Base-by-base conservation (phyloP, 2,329 filamentous ascomycete genomes). In the Fusarium denticulatum region DNA sequence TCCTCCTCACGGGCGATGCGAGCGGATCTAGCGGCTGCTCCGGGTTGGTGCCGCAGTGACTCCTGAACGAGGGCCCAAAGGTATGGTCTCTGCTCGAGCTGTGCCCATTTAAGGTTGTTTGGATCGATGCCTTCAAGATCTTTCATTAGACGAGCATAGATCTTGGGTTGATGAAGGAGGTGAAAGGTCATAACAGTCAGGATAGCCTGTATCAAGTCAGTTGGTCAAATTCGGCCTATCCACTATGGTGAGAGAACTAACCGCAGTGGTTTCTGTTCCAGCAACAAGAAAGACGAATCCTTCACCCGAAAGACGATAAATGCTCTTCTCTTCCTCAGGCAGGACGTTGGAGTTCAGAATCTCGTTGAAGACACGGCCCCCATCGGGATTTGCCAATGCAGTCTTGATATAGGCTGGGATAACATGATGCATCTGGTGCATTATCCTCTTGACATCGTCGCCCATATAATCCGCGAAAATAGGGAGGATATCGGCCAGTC, bases 221-320 rank as follows among this genome's bases (percentile, higher is more conserved):
- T n/a, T n/a, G 4, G 4, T 6, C 1, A 6, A 32, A 18, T 5
- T 5, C 4, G n/a, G 18, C 13, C 36, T 22, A 16, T 2, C 20
- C 3, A 28, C 1, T 5, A 39, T 16, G 2, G 5, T 10, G 2
- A 13, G 15, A n/a, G 6, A 9, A 20, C 81, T 78, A 30, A 81
- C 81, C 24, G 79, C 80, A 7, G 76, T 79, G 3, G 81, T 86
- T 67, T 85, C 83, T 0, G 81, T 82, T 1, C 83, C 84, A 5
- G 81, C 84, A 5, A 77, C 71, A 3, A 85, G 56, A 24, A 86
- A 66, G 8, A 78, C 72, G 26, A 81, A 80, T 0, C 80, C 83
- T 46, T 86, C 85, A 4, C 84, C 78, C 15, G 78, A 78, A 2
- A 85, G 74, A 4, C 82, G 77, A 15, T 79, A 74, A 7, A 75